Evolutionary conservation across 176 grass and related monocot genomes (phyloP), one percentile per base, ranked within the genome.

Genomic region (Aechmea fasciata): DNA sequence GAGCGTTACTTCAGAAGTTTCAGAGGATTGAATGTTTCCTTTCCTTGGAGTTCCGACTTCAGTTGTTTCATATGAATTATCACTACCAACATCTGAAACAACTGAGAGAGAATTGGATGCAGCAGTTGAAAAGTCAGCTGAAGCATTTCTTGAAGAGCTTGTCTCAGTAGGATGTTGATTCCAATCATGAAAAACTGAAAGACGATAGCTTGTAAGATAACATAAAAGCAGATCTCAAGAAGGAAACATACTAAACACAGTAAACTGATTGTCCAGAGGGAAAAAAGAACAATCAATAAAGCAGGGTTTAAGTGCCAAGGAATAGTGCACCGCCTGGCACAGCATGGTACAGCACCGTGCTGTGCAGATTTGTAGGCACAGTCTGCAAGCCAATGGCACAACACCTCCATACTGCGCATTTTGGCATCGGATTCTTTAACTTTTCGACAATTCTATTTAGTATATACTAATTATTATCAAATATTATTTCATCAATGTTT

Each of bases 141-240:
- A 49, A 65, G 66, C 79, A 68, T 80, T 82, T 65, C 62, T 63
- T 65, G 89, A 81, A 78, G 82, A 75, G 51, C 73, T 88, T 79
- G 66, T 57, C 76, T 92, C 84, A 11, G 82, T 75, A 78, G 64
- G 81, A 69, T 49, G 63, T 54, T 83, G 76, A 73, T 88, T 99
- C 62, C 41, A 77, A 71, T 90, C 82, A 75, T 85, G 76, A 69
- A 88, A 93, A 87, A 83, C 87, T 99, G 78, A 76, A 87, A 41
- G 33, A 61, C 15, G n/a, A 6, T 18, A 61, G 0, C 7, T 22
- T 22, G 17, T 22, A 19, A 61, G 12, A 11, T 51, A 41, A 41
- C 33, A 41, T 41, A 41, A 41, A 67, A 67, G 26, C 11, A 66
- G 13, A 19, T 67, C 26, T 49, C 7, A 67, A 67, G 65, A 47